A percentile compares a stretch with the other conserved stretches of the same genome.
These are phyloP conservation scores for Cyclotella cryptica DNA, from an alignment of 108 stramenopile species.

Conservation along the genomic window DNA sequence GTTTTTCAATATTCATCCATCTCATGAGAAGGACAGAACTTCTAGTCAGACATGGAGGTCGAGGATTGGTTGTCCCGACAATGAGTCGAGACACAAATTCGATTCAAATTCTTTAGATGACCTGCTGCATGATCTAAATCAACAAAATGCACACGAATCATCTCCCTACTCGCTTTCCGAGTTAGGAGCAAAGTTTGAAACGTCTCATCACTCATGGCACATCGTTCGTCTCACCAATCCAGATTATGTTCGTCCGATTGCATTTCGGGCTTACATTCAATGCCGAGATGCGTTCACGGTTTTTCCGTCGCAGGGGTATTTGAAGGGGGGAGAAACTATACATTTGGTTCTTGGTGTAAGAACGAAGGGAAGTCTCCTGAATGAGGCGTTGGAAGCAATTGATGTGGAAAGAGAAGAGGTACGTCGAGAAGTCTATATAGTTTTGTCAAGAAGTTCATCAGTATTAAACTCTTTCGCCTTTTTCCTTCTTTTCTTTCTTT, in stretches of 20 bases:
- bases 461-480: background rate
- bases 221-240: slow-evolving; percentile 69
- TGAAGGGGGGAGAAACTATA: slow-evolving; percentile 65
- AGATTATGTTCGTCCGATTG: slow-evolving; percentile 58
- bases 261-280: slow-evolving; percentile 63
- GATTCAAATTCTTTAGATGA: slow-evolving; percentile 7
- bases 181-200: slow-evolving; percentile 37
- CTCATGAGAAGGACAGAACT: slow-evolving; percentile 13
- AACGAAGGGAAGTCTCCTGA: slow-evolving; percentile 53
- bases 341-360: slow-evolving; percentile 63
- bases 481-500: background rate
- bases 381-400: slow-evolving; percentile 57
- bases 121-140: background rate
- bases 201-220: slow-evolving; percentile 74
- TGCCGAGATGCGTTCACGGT: slow-evolving; percentile 72
- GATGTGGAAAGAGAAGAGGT: slow-evolving; percentile 66
- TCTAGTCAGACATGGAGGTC: background rate
- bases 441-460: background rate
- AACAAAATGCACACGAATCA: background rate
- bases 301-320: slow-evolving; percentile 71
- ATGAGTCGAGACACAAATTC: background rate
- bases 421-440: background rate
- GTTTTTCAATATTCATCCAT: slow-evolving; percentile 70
- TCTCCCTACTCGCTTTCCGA: slow-evolving; percentile 5
- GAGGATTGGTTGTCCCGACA: background rate